These are phyloP conservation scores for Fonsecaea pedrosoi DNA, from an alignment of 2,329 filamentous ascomycete species.

Conservation along the genomic window DNA sequence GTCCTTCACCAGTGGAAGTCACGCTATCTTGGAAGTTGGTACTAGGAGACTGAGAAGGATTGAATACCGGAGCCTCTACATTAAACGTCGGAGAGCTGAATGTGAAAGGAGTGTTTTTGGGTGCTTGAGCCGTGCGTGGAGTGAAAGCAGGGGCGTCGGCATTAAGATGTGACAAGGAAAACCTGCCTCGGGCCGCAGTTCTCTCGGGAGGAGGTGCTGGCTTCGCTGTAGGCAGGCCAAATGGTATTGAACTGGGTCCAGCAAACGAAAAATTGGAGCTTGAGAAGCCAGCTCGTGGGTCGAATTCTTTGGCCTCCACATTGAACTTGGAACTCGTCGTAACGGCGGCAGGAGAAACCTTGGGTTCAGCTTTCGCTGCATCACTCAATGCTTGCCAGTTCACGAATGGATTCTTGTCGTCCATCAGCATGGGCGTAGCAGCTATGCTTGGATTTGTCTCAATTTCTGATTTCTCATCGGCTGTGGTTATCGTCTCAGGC, in stretches of 20 bases:
- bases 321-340: slow-evolving; percentile 80
- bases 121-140: slow-evolving; percentile 50
- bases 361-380: slow-evolving; percentile 34
- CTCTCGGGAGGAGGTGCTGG: slow-evolving; percentile 13
- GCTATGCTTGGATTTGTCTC: slow-evolving; percentile 77
- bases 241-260: slow-evolving; percentile 47
- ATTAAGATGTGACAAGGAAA: slow-evolving; percentile 61
- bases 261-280: slow-evolving; percentile 54
- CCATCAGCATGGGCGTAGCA: slow-evolving; percentile 66
- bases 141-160: slow-evolving; percentile 74
- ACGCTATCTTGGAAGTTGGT: slow-evolving; percentile 42
- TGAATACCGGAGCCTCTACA: slow-evolving; percentile 78
- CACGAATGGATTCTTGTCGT: slow-evolving; percentile 38
- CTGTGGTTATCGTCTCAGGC: slow-evolving; percentile 36
- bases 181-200: slow-evolving; percentile 14
- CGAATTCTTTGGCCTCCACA: slow-evolving; percentile 83
- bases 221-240: slow-evolving; percentile 14
- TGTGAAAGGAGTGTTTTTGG: slow-evolving; percentile 30
- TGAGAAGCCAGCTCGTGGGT: slow-evolving; percentile 61
- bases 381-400: slow-evolving; percentile 37
- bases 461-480: slow-evolving; percentile 54
- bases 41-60: slow-evolving; percentile 56
- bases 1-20: slow-evolving; percentile 37
- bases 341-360: slow-evolving; percentile 40
- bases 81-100: slow-evolving; percentile 67